Conservation (phyloP, 108 stramenopile genomes). For the Stephanodiscus triporus region DNA sequence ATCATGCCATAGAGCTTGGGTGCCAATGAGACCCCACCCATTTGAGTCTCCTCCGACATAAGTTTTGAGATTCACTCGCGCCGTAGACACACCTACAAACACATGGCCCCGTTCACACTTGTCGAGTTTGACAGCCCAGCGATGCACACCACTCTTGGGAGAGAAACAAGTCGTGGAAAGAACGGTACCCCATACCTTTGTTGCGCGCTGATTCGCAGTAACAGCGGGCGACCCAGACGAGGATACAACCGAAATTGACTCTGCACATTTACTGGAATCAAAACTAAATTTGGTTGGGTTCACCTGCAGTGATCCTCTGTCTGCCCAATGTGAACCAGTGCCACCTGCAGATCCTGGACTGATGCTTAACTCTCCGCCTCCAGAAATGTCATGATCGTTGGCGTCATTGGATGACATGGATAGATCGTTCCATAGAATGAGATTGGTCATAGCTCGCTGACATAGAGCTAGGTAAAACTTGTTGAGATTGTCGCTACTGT, state of each 20-base stretch:
- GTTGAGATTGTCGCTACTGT: conserved; percentile 19
- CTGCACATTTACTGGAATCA: conserved; percentile 82
- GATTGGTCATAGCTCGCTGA: conserved; percentile 54
- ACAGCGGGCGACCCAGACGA: conserved; percentile 10
- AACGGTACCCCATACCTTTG: conserved; percentile 87
- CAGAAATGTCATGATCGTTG: conserved; percentile 51
- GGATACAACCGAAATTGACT: conserved; percentile 76
- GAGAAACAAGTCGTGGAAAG: conserved; percentile 61
- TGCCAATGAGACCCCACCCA: conserved; percentile 98
- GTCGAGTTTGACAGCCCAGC: conserved; percentile 86
- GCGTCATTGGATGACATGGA: conserved; percentile 54
- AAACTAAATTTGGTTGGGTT: conserved; percentile 61
- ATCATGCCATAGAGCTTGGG: conserved; percentile 95
- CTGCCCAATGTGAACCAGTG: neutral
- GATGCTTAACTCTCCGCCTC: conserved; percentile 17
- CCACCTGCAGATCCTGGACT: conserved; percentile 3
- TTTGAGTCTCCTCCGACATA: conserved; percentile 97
- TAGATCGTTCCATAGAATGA: conserved; percentile 74
- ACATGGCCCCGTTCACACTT: conserved; percentile 93
- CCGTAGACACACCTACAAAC: conserved; percentile 94
- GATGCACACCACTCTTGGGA: conserved; percentile 81
- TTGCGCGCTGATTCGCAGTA: conserved; percentile 78
- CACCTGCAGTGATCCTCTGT: conserved; percentile 55
- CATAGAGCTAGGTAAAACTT: conserved; percentile 68
- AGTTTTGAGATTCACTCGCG: conserved; percentile 83